Evolutionary conservation across 371 early-diverging fungal genomes (phyloP).

Genomic region (Lichtheimia corymbifera): DNA sequence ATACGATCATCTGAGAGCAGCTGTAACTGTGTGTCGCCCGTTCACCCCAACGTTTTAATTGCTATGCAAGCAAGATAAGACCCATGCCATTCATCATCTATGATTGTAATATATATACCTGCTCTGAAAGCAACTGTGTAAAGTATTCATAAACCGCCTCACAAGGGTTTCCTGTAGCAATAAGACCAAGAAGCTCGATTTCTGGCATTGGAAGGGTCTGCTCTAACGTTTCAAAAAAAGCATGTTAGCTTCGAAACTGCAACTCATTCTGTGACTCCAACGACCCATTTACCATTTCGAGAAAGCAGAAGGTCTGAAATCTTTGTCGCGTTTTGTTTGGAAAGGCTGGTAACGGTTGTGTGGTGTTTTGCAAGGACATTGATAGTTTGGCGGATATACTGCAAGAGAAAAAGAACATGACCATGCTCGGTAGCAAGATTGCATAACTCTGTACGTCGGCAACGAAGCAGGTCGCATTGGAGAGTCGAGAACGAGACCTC

Average conservation of each 20-base stretch:
- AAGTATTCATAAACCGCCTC: conserved; percentile 11
- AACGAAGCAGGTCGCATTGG: background rate
- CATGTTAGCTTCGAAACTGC: no score
- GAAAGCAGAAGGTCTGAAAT: conserved; percentile 3
- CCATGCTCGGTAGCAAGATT: conserved; percentile 8
- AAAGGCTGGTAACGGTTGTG: conserved; percentile 3
- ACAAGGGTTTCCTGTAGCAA: conserved; percentile 12
- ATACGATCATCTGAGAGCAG: background rate
- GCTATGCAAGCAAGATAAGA: background rate
- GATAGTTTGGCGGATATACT: conserved; percentile 8
- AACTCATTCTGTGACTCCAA: background rate
- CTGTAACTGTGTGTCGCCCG: conserved; percentile 8
- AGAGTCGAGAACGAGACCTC: background rate
- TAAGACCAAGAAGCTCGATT: conserved; percentile 9
- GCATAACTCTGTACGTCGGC: conserved; percentile 5
- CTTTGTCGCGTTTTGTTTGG: background rate
- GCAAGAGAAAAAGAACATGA: conserved; percentile 4
- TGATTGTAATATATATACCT: background rate
- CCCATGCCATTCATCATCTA: background rate
- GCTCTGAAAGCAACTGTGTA: conserved; percentile 5
- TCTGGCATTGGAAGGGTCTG: conserved; percentile 5
- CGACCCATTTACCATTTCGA: conserved; percentile 1
- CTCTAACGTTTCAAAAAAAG: no score
- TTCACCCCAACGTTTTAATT: conserved; percentile 10
- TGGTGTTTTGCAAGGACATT: conserved; percentile 6